Evolutionary conservation across 2,329 filamentous ascomycete genomes (phyloP).

Genomic region (Clonostachys solani): DNA sequence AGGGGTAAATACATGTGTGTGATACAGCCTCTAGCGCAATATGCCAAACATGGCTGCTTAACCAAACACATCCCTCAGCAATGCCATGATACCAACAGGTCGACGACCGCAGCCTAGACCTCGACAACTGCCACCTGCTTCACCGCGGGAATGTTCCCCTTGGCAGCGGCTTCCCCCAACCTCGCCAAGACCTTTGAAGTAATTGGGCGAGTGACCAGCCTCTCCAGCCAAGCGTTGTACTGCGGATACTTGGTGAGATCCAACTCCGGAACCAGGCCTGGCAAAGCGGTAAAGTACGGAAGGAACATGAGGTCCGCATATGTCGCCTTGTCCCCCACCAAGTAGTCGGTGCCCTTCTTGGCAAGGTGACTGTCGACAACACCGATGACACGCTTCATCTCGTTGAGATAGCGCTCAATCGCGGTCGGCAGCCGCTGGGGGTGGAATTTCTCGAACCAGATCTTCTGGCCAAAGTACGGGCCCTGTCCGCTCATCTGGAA

Average conservation of each 20-base stretch:
- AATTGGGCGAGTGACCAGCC: neutral
- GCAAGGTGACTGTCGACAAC: slow-evolving; percentile 15
- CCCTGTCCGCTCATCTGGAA: slow-evolving; percentile 25
- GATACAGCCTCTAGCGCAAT: no score
- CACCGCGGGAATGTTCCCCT: no score
- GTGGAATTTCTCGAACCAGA: slow-evolving; percentile 22
- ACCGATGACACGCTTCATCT: slow-evolving; percentile 17
- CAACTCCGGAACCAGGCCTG: neutral
- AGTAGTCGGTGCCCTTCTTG: slow-evolving; percentile 15
- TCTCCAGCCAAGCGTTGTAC: neutral
- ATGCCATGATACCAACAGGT: no score
- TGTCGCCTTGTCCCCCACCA: slow-evolving; percentile 35
- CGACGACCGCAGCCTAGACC: no score
- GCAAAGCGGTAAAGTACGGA: neutral
- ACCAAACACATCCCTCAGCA: no score
- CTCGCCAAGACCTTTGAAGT: neutral
- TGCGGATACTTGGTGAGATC: neutral
- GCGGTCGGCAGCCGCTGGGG: slow-evolving; percentile 2
- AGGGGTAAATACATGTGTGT: no score
- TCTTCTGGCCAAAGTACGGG: slow-evolving; percentile 36
- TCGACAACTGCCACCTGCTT: no score
- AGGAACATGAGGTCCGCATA: slow-evolving; percentile 32
- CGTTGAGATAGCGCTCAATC: slow-evolving; percentile 18
- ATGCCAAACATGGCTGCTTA: no score
- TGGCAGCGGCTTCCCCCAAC: neutral